These are phyloP conservation scores for Dryas octopetala DNA, from an alignment of 306 rosid species.

Conservation along the genomic window DNA sequence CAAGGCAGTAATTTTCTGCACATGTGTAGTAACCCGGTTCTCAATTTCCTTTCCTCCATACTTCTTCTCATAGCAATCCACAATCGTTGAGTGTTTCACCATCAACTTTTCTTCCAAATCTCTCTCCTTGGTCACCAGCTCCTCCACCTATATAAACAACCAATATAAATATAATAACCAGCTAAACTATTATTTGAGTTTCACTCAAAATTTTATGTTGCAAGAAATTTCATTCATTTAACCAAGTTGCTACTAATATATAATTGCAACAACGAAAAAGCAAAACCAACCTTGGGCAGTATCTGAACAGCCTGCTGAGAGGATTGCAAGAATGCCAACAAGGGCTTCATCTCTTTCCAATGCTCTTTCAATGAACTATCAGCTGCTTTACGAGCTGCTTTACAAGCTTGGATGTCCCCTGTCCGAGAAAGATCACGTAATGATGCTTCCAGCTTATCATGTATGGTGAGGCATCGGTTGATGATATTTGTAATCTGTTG, in stretches of 20 bases:
- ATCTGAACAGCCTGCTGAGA: slow-evolving; percentile 77
- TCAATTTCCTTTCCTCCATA: slow-evolving; percentile 85
- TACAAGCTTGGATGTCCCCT: slow-evolving; percentile 83
- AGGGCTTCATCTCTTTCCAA: slow-evolving; percentile 76
- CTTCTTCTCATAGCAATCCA: slow-evolving; percentile 94
- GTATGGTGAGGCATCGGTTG: slow-evolving; percentile 60
- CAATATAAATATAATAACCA: slow-evolving; percentile 6
- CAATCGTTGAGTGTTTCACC: slow-evolving; percentile 72
- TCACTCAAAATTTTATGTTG: background rate
- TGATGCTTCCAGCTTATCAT: slow-evolving; percentile 85
- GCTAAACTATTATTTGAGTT: background rate
- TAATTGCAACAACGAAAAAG: slow-evolving; percentile 8
- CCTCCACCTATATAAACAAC: slow-evolving; percentile 71
- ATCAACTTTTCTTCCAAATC: slow-evolving; percentile 82
- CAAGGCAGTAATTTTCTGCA: slow-evolving; percentile 70
- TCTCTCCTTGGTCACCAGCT: slow-evolving; percentile 73
- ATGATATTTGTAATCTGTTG: slow-evolving; percentile 57
- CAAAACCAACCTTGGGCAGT: slow-evolving; percentile 67
- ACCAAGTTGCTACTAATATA: background rate
- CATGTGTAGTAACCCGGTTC: slow-evolving; percentile 69
- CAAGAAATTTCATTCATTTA: background rate
- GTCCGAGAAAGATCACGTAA: slow-evolving; percentile 85
- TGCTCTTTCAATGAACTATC: slow-evolving; percentile 83
- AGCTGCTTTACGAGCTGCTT: slow-evolving; percentile 83
- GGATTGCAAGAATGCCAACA: slow-evolving; percentile 65